A percentile compares a stretch with the other conserved stretches of the same genome.
phyloP scores from a whole-genome alignment of 495 filamentous ascomycete species.

The Lasiosphaeria ovina region DNA sequence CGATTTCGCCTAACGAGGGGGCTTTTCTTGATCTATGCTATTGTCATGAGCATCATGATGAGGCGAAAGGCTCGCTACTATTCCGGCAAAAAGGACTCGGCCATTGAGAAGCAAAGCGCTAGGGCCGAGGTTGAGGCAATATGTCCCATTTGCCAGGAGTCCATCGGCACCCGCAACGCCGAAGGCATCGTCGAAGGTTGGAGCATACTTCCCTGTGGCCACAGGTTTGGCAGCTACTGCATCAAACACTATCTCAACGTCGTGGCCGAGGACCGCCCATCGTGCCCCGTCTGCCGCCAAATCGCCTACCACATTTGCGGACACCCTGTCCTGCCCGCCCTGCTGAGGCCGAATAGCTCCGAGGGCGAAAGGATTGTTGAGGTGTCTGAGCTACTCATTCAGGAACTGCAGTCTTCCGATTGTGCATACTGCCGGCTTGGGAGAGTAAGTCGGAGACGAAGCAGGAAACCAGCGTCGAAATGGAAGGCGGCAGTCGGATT shows the following conservation, averaged over 20 bases:
- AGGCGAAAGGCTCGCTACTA: slow-evolving; percentile 12
- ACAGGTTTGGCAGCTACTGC: slow-evolving; percentile 45
- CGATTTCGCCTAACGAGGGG: background rate
- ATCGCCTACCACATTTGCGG: slow-evolving; percentile 39
- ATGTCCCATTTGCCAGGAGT: slow-evolving; percentile 47
- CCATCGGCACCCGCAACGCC: slow-evolving; percentile 32
- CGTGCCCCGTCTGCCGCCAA: slow-evolving; percentile 43
- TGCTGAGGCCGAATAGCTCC: slow-evolving; percentile 8
- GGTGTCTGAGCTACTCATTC: background rate
- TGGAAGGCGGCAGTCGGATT: slow-evolving; percentile 12
- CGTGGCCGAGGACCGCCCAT: slow-evolving; percentile 33
- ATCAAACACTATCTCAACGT: slow-evolving; percentile 46
- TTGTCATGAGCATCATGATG: slow-evolving; percentile 12
- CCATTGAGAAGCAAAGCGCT: slow-evolving; percentile 15
- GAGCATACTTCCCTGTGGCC: slow-evolving; percentile 45
- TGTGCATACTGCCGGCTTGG: slow-evolving; percentile 17
- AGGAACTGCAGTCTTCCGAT: background rate
- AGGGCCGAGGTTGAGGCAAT: slow-evolving; percentile 26
- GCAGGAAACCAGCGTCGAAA: background rate
- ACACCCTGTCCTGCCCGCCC: slow-evolving; percentile 35
- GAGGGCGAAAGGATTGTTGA: slow-evolving; percentile 5
- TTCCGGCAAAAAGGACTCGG: slow-evolving; percentile 10
- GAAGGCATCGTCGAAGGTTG: slow-evolving; percentile 42
- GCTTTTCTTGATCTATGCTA: background rate
- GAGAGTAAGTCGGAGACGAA: background rate